These are phyloP conservation scores for Mikania micrantha DNA, from an alignment of 129 eudicot species.

Conservation along the genomic window DNA sequence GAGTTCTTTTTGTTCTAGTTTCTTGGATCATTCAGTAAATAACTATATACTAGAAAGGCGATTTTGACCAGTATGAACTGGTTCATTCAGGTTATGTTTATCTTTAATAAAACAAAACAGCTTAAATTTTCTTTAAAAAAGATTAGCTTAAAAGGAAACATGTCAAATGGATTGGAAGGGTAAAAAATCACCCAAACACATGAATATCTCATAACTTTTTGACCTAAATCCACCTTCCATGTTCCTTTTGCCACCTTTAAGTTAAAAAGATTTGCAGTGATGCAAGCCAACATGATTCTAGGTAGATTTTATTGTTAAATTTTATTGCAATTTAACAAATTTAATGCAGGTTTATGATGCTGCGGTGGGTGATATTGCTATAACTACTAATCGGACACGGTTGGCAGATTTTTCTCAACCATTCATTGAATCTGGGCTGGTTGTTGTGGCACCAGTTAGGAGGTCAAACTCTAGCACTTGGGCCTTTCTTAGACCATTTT, in stretches of 20 bases:
- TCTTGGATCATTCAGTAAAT: background rate
- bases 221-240: background rate
- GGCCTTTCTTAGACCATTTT: conserved; percentile 57
- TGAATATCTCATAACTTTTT: background rate
- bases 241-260: background rate
- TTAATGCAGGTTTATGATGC: conserved; percentile 51
- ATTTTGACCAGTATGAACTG: background rate
- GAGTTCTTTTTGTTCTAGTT: conserved; percentile 17
- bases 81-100: background rate
- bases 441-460: conserved; percentile 57
- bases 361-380: conserved; percentile 53
- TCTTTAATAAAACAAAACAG: background rate
- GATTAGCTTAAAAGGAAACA: background rate
- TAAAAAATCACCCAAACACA: background rate
- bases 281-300: conserved; percentile 8
- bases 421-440: conserved; percentile 60
- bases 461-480: conserved; percentile 37
- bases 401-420: conserved; percentile 65
- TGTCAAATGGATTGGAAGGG: background rate
- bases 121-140: background rate
- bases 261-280: background rate
- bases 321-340: background rate
- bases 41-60: background rate
- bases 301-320: background rate
- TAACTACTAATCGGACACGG: conserved; percentile 49